phyloP scores from a whole-genome alignment of 2,329 filamentous ascomycete genomes.

The Colletotrichum falcatum region DNA sequence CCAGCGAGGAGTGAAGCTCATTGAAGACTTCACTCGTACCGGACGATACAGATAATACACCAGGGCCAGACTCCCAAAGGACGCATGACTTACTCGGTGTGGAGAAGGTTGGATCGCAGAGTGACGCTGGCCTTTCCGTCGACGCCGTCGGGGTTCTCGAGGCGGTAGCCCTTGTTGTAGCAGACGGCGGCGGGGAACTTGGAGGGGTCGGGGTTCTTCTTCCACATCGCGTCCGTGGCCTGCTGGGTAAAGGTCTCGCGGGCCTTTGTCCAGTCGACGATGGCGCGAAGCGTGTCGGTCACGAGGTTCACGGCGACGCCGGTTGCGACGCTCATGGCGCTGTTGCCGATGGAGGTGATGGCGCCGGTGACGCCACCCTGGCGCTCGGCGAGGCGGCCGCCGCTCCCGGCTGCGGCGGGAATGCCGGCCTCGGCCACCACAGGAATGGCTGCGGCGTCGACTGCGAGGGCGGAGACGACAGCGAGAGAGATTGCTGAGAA shows the following conservation, averaged over 20 bases:
- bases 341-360: slow-evolving; percentile 3
- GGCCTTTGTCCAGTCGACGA: slow-evolving; percentile 16
- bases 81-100: slow-evolving; percentile 9
- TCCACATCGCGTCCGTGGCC: slow-evolving; percentile 24
- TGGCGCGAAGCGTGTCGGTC: neutral
- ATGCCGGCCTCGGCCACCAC: neutral
- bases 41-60: no score
- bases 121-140: slow-evolving; percentile 26
- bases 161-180: slow-evolving; percentile 26
- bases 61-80: no score
- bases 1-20: neutral
- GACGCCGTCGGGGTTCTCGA: slow-evolving; percentile 2
- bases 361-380: neutral
- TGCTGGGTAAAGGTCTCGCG: slow-evolving; percentile 28
- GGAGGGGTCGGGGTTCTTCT: slow-evolving; percentile 19
- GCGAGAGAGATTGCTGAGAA: slow-evolving; percentile 16
- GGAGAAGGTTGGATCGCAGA: slow-evolving; percentile 14
- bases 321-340: slow-evolving; percentile 5
- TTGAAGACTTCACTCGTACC: neutral
- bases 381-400: neutral
- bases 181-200: slow-evolving; percentile 21
- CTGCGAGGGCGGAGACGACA: slow-evolving; percentile 20
- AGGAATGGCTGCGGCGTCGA: slow-evolving; percentile 12
- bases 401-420: neutral
- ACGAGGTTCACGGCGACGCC: slow-evolving; percentile 18